Percentiles rank a stretch among this genome's conserved stretches.
phyloP scores from a whole-genome alignment of 2,329 filamentous ascomycete genomes.

The Calonectria naviculata region DNA sequence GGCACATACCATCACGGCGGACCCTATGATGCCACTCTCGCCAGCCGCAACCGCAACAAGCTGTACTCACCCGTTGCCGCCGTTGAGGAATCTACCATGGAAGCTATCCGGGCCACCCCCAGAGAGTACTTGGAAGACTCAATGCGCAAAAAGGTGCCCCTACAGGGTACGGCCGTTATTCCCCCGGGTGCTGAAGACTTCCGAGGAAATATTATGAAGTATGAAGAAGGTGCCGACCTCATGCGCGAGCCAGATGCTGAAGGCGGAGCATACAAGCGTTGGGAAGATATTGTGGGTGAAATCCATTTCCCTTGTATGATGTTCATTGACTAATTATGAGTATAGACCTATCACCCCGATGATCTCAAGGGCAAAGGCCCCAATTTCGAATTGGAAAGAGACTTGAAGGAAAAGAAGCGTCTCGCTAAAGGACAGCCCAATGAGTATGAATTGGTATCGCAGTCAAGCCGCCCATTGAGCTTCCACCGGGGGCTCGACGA shows the following conservation, averaged over 20 bases:
- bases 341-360: constrained; percentile 76
- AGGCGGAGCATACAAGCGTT: constrained; percentile 83
- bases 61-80: constrained; percentile 80
- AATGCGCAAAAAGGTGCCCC: constrained; percentile 77
- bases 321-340: constrained; percentile 14
- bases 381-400: constrained; percentile 76
- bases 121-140: constrained; percentile 81
- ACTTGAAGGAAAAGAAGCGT: constrained; percentile 68
- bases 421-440: constrained; percentile 46
- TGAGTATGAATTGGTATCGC: constrained; percentile 63
- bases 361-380: constrained; percentile 88
- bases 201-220: constrained; percentile 77
- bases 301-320: no score
- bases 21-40: constrained; percentile 86
- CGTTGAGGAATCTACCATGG: constrained; percentile 76
- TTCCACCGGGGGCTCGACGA: constrained; percentile 60
- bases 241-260: constrained; percentile 77
- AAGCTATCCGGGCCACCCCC: constrained; percentile 85
- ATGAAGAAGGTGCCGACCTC: constrained; percentile 88
- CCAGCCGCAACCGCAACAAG: constrained; percentile 76
- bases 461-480: constrained; percentile 33
- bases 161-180: constrained; percentile 83
- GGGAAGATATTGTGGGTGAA: constrained; percentile 74
- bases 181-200: constrained; percentile 78
- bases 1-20: constrained; percentile 88